Evolutionary conservation across 306 rosid genomes (phyloP), one percentile per base, ranked within the genome.

Genomic region (Abrus precatorius): DNA sequence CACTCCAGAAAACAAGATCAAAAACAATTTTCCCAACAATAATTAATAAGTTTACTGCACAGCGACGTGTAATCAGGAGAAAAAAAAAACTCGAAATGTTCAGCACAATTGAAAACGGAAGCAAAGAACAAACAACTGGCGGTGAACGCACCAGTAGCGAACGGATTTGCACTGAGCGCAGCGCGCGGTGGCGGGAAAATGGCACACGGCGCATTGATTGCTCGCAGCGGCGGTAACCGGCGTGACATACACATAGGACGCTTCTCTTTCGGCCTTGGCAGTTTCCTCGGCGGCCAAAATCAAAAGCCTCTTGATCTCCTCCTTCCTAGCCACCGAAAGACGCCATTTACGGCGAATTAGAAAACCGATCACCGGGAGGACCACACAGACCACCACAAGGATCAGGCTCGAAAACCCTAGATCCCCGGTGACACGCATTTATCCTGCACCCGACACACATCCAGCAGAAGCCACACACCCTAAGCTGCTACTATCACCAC

Each of bases 111-210:
- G 7, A 9, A 12, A n/a, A 63, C 14, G 11, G 52, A 57, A 83
- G n/a, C 34, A 53, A 72, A 43, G 9, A 50, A 12, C 3, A 1
- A 5, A 45, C n/a, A 40, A 1, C 27, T 1, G 30, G 30, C 9
- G 77, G 54, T 7, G 10, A 56, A 77, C 89, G 9, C 84, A 95
- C 97, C 98, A 95, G 89, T 95, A 95, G 3, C 92, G 97, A 76
- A 91, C 95, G 13, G 91, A 88, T 86, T 91, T 95, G 85, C 99
- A 95, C 68, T 83, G 87, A 20, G 97, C 85, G 43, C 98, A 95
- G 14, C 95, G 93, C 1, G 91, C 87, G 28, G 92, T 87, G 70
- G 97, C 92, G 30, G 97, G 94, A 69, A 85, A 75, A 67, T 81
- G 91, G 82, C 98, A 95, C 5, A 91, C 92, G 13, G 90, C 92